Conservation (phyloP, 2,329 filamentous ascomycete genomes). For the Scortechinia acanthostroma region DNA sequence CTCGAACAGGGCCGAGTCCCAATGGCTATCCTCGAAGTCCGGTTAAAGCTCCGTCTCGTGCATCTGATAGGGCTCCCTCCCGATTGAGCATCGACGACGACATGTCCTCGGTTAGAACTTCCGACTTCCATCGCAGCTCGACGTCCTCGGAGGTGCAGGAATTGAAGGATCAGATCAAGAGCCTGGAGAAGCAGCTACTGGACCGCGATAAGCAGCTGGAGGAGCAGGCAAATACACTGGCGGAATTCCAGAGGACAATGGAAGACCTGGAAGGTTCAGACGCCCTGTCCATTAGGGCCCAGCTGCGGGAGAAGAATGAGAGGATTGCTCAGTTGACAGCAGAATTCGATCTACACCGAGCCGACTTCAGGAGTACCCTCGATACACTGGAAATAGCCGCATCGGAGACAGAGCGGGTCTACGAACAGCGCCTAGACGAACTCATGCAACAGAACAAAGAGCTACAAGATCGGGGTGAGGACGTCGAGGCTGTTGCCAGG, state of each 20-base stretch:
- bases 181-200: constrained; percentile 43
- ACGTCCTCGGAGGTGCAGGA: neutral
- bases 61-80: neutral
- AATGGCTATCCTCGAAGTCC: neutral
- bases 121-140: neutral
- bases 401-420: constrained; percentile 61
- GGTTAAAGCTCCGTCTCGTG: neutral
- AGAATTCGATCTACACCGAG: constrained; percentile 62
- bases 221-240: constrained; percentile 50
- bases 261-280: constrained; percentile 32
- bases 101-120: neutral
- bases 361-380: constrained; percentile 62
- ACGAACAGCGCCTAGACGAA: constrained; percentile 58
- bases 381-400: constrained; percentile 63
- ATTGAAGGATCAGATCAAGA: constrained; percentile 38
- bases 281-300: constrained; percentile 44
- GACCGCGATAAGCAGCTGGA: constrained; percentile 56
- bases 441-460: constrained; percentile 54
- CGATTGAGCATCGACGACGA: neutral
- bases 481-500: constrained; percentile 58
- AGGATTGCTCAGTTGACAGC: constrained; percentile 56
- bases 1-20: neutral
- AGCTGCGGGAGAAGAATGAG: constrained; percentile 62
- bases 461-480: constrained; percentile 50
- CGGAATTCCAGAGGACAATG: constrained; percentile 35